These are phyloP conservation scores for Apiotrichum domesticum DNA, from an alignment of 1,284 basidiomycete genomes.

Conservation along the genomic window DNA sequence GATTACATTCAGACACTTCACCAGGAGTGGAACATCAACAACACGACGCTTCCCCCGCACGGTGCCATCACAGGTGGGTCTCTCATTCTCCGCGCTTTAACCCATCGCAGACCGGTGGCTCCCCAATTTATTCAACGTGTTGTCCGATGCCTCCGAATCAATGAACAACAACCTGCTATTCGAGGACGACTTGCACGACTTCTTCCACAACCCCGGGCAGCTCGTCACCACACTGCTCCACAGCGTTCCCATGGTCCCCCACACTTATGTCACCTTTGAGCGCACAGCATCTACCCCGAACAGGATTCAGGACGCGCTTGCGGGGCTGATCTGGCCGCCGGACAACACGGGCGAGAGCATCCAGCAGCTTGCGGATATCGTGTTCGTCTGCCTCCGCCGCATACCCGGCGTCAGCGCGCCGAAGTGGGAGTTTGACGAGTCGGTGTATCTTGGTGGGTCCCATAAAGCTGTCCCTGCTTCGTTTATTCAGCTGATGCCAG, in stretches of 20 bases:
- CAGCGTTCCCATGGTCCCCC: not conserved
- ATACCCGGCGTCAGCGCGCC: conserved; percentile 16
- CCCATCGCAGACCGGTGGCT: conserved; percentile 1
- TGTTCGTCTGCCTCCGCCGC: conserved; percentile 27
- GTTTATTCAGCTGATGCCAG: conserved; percentile 13
- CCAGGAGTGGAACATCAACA: not conserved
- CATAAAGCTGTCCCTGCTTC: no score
- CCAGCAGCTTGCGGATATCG: conserved; percentile 25
- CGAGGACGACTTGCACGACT: conserved; percentile 3
- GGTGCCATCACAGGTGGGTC: not conserved
- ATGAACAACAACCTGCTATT: not conserved
- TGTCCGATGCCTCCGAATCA: not conserved
- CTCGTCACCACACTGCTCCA: conserved; percentile 2
- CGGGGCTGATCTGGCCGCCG: conserved; percentile 26
- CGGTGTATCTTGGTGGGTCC: conserved; percentile 30
- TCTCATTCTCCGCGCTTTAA: not conserved
- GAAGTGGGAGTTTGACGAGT: conserved; percentile 35
- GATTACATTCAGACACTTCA: not conserved
- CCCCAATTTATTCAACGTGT: not conserved
- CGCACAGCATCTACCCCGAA: conserved; percentile 5
- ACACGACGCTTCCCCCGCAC: not conserved
- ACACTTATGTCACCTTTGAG: conserved; percentile 8
- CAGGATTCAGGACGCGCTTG: conserved; percentile 22
- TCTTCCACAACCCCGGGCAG: conserved; percentile 4
- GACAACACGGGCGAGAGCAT: conserved; percentile 23